These are phyloP conservation scores for Pyrenochaeta sp. DNA, from an alignment of 2,329 filamentous ascomycete genomes.

Conservation along the genomic window DNA sequence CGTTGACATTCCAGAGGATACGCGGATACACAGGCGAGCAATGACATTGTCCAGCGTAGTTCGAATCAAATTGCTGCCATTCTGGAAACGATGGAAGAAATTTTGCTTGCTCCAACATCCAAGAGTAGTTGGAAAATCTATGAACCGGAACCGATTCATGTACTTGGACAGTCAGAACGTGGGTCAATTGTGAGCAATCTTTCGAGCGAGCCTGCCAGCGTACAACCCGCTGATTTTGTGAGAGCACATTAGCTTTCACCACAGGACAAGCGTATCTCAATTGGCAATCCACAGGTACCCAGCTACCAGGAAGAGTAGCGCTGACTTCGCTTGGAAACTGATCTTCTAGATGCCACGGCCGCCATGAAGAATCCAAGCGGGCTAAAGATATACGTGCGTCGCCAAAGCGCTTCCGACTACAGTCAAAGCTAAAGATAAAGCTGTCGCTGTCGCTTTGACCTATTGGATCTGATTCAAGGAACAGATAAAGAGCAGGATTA, in stretches of 20 bases:
- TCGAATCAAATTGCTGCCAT: constrained; percentile 26
- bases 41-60: constrained; percentile 11
- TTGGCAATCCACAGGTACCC: constrained; percentile 11
- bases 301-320: constrained; percentile 13
- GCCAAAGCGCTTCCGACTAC: constrained; percentile 56
- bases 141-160: constrained; percentile 4
- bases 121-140: constrained; percentile 25
- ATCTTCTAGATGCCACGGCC: constrained; percentile 34
- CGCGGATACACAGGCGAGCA: constrained; percentile 37
- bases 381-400: constrained; percentile 58
- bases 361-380: constrained; percentile 49
- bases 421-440: constrained; percentile 66
- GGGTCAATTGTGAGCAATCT: constrained; percentile 28
- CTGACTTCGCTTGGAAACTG: constrained; percentile 4
- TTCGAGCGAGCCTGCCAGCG: neutral
- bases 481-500: constrained; percentile 60
- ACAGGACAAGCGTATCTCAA: constrained; percentile 6
- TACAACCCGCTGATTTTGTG: neutral
- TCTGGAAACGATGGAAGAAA: constrained; percentile 20
- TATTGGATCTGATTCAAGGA: constrained; percentile 64
- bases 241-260: constrained; percentile 10
- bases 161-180: constrained; percentile 29
- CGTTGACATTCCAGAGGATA: constrained; percentile 37
- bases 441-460: constrained; percentile 58
- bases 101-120: constrained; percentile 29